A percentile compares a stretch with the other conserved stretches of the same genome.
phyloP scores from a whole-genome alignment of 140 eudicot species.

The Flaveria floridana region DNA sequence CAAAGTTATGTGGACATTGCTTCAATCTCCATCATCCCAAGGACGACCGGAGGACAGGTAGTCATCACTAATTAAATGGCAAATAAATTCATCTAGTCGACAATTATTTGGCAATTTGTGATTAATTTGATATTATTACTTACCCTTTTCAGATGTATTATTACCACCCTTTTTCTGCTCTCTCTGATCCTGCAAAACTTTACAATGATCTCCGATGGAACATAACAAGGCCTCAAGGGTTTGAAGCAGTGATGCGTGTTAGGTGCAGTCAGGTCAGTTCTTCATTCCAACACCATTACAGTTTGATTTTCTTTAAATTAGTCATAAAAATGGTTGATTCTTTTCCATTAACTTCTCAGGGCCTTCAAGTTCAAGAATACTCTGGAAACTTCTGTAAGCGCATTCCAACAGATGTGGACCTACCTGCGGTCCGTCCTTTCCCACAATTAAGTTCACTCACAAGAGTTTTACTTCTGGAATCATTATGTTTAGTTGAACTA shows the following conservation, averaged over 20 bases:
- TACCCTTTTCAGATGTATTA: constrained; percentile 63
- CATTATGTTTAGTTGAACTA: constrained; percentile 15
- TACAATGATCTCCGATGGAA: constrained; percentile 99
- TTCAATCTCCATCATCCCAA: constrained; percentile 87
- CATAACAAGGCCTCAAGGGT: constrained; percentile 96
- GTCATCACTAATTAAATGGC: constrained; percentile 22
- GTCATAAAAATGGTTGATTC: constrained; percentile 4
- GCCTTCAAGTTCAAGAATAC: constrained; percentile 96
- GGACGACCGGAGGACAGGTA: constrained; percentile 99
- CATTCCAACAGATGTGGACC: constrained; percentile 94
- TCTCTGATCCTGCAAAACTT: constrained; percentile 92
- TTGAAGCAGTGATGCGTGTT: constrained; percentile 99
- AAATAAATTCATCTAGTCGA: background rate
- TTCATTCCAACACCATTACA: constrained; percentile 14
- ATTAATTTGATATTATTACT: background rate
- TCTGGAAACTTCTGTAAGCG: constrained; percentile 94
- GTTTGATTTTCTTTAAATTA: background rate
- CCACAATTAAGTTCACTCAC: constrained; percentile 11
- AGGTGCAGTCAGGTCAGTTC: constrained; percentile 81
- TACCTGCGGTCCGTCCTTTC: constrained; percentile 73
- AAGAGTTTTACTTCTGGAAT: background rate
- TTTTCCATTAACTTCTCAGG: constrained; percentile 44
- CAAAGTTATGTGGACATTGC: constrained; percentile 93
- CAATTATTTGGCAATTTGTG: constrained; percentile 6
- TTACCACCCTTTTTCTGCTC: constrained; percentile 91